Percentiles rank a stretch among this genome's conserved stretches.
Conservation (phyloP, 805 yeast genomes). For the Cephaloascus albidus region DNA sequence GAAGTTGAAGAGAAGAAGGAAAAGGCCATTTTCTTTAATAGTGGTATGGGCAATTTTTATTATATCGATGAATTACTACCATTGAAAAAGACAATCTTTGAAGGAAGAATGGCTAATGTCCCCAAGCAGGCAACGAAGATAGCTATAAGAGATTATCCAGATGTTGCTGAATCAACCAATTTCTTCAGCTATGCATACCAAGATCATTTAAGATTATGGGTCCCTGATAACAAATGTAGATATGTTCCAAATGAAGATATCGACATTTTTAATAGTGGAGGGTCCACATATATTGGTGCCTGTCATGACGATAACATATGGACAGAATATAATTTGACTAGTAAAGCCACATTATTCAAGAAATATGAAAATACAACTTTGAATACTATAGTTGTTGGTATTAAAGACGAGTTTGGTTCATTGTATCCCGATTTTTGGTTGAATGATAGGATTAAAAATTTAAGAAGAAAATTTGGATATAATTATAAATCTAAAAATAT, state of each 20-base stretch:
- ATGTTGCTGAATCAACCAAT: slow-evolving; percentile 9
- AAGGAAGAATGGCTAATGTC: slow-evolving; percentile 17
- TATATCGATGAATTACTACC: slow-evolving; percentile 14
- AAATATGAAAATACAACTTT: slow-evolving; percentile 9
- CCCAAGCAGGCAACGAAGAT: slow-evolving; percentile 12
- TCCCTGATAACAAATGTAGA: slow-evolving; percentile 22
- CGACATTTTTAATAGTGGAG: slow-evolving; percentile 18
- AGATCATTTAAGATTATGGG: slow-evolving; percentile 27
- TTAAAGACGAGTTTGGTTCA: slow-evolving; percentile 12
- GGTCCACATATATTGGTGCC: slow-evolving; percentile 27
- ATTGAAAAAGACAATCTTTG: slow-evolving; percentile 14
- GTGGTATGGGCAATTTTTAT: slow-evolving; percentile 23
- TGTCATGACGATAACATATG: slow-evolving; percentile 28
- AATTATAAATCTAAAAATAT: too few relatives aligned
- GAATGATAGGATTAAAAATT: slow-evolving; percentile 7
- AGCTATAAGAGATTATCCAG: slow-evolving; percentile 11
- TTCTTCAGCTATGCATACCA: slow-evolving; percentile 18
- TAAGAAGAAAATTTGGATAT: slow-evolving; percentile 9
- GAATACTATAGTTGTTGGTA: slow-evolving; percentile 5
- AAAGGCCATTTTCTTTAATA: slow-evolving; percentile 15
- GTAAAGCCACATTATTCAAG: slow-evolving; percentile 13
- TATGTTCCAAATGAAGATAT: slow-evolving; percentile 32
- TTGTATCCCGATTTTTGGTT: slow-evolving; percentile 16
- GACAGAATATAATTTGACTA: slow-evolving; percentile 26
- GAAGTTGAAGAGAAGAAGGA: neutral